Conservation (phyloP, 148 eudicot genomes). For the Spergularia marina region DNA sequence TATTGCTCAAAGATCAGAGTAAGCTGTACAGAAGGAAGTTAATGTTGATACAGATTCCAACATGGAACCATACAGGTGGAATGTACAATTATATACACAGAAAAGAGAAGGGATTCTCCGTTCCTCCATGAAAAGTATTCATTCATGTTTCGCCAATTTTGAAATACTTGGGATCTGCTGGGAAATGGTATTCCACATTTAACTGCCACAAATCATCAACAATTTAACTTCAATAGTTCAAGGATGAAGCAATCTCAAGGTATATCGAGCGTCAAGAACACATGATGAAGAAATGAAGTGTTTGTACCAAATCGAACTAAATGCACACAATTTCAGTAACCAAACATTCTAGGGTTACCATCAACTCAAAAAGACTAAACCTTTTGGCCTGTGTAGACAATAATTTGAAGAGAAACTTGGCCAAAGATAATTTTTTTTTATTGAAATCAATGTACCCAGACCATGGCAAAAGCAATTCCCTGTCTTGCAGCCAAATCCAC, state of each 20-base stretch:
- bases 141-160: conserved; percentile 47
- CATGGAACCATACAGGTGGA: conserved; percentile 6
- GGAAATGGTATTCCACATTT: conserved; percentile 72
- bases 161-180: conserved; percentile 75
- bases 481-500: neutral
- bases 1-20: neutral
- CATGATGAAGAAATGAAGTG: too few species aligned
- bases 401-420: neutral
- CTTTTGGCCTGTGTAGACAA: neutral
- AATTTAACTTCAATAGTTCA: neutral
- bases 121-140: neutral
- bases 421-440: neutral
- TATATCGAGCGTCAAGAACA: too few species aligned
- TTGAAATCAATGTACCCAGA: neutral
- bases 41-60: conserved; percentile 4
- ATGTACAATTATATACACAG: conserved; percentile 16
- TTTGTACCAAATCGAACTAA: too few species aligned
- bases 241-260: neutral
- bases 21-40: neutral
- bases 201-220: conserved; percentile 44
- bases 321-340: too few species aligned
- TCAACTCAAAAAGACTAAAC: neutral
- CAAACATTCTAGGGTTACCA: neutral
- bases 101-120: neutral
- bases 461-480: neutral